Base-by-base conservation (phyloP, 805 yeast genomes). In the Saccharomycopsis vini region DNA sequence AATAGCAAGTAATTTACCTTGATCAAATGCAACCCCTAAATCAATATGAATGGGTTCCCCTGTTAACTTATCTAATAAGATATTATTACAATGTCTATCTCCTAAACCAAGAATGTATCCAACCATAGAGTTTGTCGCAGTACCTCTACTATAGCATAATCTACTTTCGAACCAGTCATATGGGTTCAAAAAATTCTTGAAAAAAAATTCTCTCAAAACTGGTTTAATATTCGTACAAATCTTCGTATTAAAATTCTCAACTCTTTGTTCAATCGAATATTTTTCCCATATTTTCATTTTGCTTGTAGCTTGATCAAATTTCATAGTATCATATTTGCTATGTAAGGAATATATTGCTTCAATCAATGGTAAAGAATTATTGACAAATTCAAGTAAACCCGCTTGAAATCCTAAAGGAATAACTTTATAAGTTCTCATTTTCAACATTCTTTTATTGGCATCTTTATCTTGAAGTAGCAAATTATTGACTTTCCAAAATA, bases 31-130 rank as follows among this genome's bases (percentile, higher is more conserved):
- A 36, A 92, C 89, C 0, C 98, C 99, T 15, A 92, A 64, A 60
- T 92, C 99, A 52, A 92, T 94, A 58, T 94, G 98, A 21, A 92
- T 79, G 0, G 96, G 95, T 54, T 89, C 96, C 0, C 97, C 97
- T 0, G 85, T 72, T n/a, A 59, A 56, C 39, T 69, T 68, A 59
- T 92, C 97, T n/a, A 92, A 57, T 38, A 92, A 61, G 31, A 92
- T 81, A 58, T 92, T 92, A 59, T 88, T 88, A 58, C 95, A 76
- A 61, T 92, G 99, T 23, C 99, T 68, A 59, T 92, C 99, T 4
- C 99, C 99, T 4, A 92, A 68, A 0, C 99, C 99, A 34, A 92
- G 64, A 12, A 92, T 68, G 59, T 85, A 72, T 0, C 98, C 98
- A 19, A 88, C 80, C 39, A 94, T 81, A 1, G 97, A 88, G 2